phyloP scores from a whole-genome alignment of 106 monocot genomes.

The Ottelia alismoides region DNA sequence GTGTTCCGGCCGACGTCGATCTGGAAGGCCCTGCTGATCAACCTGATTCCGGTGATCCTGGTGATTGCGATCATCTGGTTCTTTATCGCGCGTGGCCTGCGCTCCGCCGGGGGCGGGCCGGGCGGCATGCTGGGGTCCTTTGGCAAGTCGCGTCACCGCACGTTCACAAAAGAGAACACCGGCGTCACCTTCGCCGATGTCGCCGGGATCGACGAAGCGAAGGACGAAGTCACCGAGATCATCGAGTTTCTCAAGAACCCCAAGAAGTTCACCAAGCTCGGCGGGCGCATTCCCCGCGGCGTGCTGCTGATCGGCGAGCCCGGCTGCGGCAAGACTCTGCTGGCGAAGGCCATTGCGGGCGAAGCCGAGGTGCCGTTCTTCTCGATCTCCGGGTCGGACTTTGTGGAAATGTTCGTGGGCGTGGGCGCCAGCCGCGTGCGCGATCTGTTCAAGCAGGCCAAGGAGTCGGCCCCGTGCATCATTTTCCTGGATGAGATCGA shows the following conservation, averaged over 20 bases:
- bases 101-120: no score
- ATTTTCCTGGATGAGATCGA: constrained; percentile 47
- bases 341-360: not conserved
- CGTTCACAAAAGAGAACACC: no score
- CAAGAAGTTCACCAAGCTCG: not conserved
- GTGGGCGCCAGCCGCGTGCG: not conserved
- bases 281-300: not conserved
- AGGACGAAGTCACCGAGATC: constrained; percentile 1
- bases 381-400: not conserved
- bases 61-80: no score
- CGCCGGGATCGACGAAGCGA: not conserved
- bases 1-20: no score
- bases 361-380: constrained; percentile 1
- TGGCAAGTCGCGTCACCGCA: no score
- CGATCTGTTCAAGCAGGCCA: not conserved
- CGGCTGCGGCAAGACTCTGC: constrained; percentile 6
- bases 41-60: no score
- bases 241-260: not conserved
- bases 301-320: not conserved
- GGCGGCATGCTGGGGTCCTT: no score
- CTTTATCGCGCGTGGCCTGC: no score
- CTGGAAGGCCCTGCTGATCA: no score
- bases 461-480: constrained; percentile 28
- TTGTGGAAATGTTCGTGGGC: not conserved
- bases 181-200: no score